Evolutionary conservation across 2,329 filamentous ascomycete genomes (phyloP), one percentile per base, ranked within the genome.

Genomic region (Fusarium coicis): DNA sequence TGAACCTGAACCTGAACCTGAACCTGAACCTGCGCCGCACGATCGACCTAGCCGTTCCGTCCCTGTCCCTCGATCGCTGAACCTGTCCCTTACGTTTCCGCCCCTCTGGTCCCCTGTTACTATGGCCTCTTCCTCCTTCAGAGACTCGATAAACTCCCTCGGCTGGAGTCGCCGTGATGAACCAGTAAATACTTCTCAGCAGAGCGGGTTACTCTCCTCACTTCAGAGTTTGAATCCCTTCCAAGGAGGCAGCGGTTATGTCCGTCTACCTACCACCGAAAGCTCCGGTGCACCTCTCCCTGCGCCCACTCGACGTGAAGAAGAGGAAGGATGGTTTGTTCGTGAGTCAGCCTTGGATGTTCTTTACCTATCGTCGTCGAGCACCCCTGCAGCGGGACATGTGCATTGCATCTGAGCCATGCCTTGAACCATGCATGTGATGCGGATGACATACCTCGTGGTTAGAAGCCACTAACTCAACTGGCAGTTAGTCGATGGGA

Each of bases 291-390:
- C 96, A 73, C 95, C 95, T 74, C 85, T 98, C 55, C 96, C 96
- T 58, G 95, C 95, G 69, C 90, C 94, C 70, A 93, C 83, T 80
- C 89, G 95, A 79, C 91, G 95, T 77, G 95, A 98, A 80, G 96
- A 98, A 83, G 96, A 98, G 81, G 96, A 98, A 84, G 93, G 92
- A 73, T 98, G 93, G 91, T 95, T 98, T 90, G 92, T 93, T 79
- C 87, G 96, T 99, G 90, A 96, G 96, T 90, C 71, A 79, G 77
- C 70, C 44, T 73, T 74, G 72, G 69, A 70, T 63, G 66, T 61
- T 74, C 55, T 72, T 68, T 62, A 70, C 70, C 63, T 59, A 62
- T 72, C 65, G 70, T 71, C 74, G 77, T 72, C 80, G 78, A 74
- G 72, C 77, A 79, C 80, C 82, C 82, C 81, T 86, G 84, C 83